Evolutionary conservation across 129 eudicot genomes (phyloP).

Genomic region (Arctium minus): DNA sequence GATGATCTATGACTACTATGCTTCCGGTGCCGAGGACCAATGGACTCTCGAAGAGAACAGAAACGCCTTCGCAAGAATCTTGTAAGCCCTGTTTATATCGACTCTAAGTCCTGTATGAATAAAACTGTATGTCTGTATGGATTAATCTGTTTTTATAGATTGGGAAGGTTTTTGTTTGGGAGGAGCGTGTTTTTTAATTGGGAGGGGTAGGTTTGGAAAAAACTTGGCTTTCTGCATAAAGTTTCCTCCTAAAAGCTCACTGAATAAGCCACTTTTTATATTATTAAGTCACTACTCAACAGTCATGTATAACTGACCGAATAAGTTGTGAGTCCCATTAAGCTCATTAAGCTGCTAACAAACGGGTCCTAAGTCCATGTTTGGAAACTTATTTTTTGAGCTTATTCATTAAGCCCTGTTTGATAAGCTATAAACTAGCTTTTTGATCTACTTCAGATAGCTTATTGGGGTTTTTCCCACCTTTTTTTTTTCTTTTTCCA

Average conservation of each 20-base stretch:
- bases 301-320: too few relatives aligned
- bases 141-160: too few relatives aligned
- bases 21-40: constrained; percentile 96
- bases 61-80: constrained; percentile 84
- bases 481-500: not conserved
- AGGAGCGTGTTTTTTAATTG: too few relatives aligned
- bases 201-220: too few relatives aligned
- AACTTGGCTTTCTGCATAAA: too few relatives aligned
- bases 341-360: too few relatives aligned
- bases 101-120: not conserved
- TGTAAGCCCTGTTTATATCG: constrained; percentile 37
- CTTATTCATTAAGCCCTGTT: not conserved
- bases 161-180: too few relatives aligned
- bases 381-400: not conserved
- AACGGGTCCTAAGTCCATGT: not conserved
- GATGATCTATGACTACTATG: constrained; percentile 90
- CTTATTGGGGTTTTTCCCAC: not conserved
- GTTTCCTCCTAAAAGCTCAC: too few relatives aligned
- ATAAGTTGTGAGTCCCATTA: too few relatives aligned
- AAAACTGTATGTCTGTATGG: too few relatives aligned
- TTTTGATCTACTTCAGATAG: not conserved
- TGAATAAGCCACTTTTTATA: too few relatives aligned
- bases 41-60: constrained; percentile 93
- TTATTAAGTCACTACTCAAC: too few relatives aligned
- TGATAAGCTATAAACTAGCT: not conserved